Conservation (phyloP, 352 stramenopile species). For the Stramenopiles sp. region DNA sequence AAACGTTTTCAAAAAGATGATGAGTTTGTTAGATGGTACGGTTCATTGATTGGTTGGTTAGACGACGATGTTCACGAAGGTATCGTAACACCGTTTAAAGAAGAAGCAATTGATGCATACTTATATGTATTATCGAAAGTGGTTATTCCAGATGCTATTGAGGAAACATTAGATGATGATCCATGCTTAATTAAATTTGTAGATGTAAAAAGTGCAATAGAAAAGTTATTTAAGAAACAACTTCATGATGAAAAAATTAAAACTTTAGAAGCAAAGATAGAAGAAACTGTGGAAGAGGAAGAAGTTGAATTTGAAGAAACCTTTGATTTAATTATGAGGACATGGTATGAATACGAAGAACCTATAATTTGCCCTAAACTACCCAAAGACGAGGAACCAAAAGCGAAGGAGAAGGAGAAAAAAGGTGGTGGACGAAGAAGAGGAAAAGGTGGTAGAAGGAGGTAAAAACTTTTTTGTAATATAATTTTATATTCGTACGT, state of each 20-base stretch:
- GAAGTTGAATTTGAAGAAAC: not conserved
- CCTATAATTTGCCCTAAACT: not conserved
- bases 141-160: not conserved
- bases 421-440: not conserved
- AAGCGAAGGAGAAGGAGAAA: not conserved
- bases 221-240: not conserved
- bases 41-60: not conserved
- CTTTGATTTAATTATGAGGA: not conserved
- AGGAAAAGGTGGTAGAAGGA: not conserved
- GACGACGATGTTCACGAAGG: not conserved
- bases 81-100: not conserved
- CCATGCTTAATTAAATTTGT: not conserved
- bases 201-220: not conserved
- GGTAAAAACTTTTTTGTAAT: not conserved
- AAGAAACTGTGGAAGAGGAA: not conserved
- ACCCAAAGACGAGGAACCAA: not conserved
- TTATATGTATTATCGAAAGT: not conserved
- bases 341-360: not conserved
- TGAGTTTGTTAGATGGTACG: not conserved
- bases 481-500: slow-evolving; percentile 1
- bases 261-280: not conserved
- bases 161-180: not conserved
- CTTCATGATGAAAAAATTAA: not conserved
- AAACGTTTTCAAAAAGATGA: not conserved
- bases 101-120: not conserved